Conservation (phyloP, 208 protist genomes). For the Trypanosomatidae sp. region DNA sequence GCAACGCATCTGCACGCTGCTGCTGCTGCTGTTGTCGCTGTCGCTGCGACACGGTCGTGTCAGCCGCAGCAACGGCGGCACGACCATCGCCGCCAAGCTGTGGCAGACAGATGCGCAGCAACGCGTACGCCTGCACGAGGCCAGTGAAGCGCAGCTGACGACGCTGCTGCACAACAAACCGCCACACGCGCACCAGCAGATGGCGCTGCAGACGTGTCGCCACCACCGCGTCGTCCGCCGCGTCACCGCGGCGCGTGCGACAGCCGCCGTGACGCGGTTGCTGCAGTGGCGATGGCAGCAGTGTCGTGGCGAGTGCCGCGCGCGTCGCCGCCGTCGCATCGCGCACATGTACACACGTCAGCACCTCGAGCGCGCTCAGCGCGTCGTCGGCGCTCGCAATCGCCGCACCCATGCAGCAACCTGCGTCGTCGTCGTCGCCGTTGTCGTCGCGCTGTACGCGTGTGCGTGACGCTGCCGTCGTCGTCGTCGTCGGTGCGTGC, state of each 20-base stretch:
- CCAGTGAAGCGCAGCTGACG: constrained; percentile 51
- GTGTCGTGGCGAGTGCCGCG: too few species aligned
- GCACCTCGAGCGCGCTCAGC: constrained; percentile 42
- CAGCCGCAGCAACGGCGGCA: too few species aligned
- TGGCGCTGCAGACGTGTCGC: too few species aligned
- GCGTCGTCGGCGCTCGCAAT: constrained; percentile 32
- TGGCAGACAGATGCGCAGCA: constrained; percentile 53
- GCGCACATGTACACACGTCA: constrained; percentile 17
- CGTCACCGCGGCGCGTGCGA: too few species aligned
- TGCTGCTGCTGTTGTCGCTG: too few species aligned
- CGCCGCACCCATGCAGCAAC: neutral
- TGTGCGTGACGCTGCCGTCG: too few species aligned
- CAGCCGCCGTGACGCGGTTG: too few species aligned
- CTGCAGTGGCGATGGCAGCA: too few species aligned
- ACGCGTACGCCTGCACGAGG: constrained; percentile 49
- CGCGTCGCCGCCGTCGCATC: too few species aligned
- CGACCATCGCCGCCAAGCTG: constrained; percentile 25
- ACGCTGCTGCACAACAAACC: constrained; percentile 6
- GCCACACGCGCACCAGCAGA: constrained; percentile 9
- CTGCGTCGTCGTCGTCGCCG: neutral
- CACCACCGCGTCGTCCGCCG: too few species aligned
- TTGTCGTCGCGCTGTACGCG: neutral
- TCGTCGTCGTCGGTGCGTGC: constrained; percentile 3
- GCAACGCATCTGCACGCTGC: neutral
- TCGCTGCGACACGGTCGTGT: too few species aligned